Evolutionary conservation across 1,139 yeast genomes (phyloP), one percentile per base, ranked within the genome.

Genomic region (Lizanozyma gosingica): DNA sequence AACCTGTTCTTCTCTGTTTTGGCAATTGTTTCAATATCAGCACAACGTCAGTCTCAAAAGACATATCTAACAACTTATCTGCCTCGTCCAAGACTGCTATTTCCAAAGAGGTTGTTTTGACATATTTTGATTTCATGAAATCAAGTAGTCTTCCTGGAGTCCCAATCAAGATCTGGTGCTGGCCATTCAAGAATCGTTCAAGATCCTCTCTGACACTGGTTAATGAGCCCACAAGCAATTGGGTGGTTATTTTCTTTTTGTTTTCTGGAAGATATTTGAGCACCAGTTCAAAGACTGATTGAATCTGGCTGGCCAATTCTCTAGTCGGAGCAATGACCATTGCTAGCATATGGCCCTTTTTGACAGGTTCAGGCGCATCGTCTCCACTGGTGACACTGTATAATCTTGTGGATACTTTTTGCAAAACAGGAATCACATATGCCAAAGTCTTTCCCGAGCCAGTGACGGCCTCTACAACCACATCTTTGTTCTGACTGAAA

Each of bases 401-500:
- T 37, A 61, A 46, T 15, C 56, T 46, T 34, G 54, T 57, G 36
- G 73, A 61, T 32, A 82, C 60, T 57, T 77, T 78, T 51, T 88
- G 92, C 17, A 90, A 57, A 2, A 88, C 73, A 0, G 98, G 98
- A 3, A 92, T 72, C 6, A 79, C 78, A 60, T 84, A 92, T 2
- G 97, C 86, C 32, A 90, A 61, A 0, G 98, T 92, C 57, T 92
- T 92, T 6, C 98, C 98, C 0, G 97, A 88, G 0, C 98, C 98
- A 0, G 98, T 92, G 2, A 88, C 96, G 0, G 97, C 88, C 55
- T 90, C 96, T 2, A 88, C 97, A 8, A 94, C 95, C 8, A 92
- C 97, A 62, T 92, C 98, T 55, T 92, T 92, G 53, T 90, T 84
- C n/a, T 82, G 82, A 37, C 83, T 63, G 50, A 94, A 77, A 41